Percentiles rank a stretch among this genome's conserved stretches.
phyloP scores from a whole-genome alignment of 441 rosid species.

The Euphorbia schlechtendalii region DNA sequence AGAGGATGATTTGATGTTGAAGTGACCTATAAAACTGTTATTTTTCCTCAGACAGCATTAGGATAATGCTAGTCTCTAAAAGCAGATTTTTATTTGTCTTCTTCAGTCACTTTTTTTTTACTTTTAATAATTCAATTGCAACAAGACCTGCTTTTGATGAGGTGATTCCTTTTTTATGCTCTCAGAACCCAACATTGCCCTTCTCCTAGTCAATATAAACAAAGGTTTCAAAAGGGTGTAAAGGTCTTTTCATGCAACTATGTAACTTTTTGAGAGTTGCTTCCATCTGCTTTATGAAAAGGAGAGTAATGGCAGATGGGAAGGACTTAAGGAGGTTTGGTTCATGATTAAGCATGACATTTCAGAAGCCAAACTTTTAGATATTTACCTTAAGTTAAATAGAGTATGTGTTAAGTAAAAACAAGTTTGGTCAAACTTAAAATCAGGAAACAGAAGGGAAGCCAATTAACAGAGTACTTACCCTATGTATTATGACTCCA shows the following conservation, averaged over 20 bases:
- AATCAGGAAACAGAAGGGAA: neutral
- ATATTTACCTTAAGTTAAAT: conserved; percentile 8
- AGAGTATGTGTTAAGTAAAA: conserved; percentile 4
- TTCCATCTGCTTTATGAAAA: conserved; percentile 1
- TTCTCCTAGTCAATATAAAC: neutral
- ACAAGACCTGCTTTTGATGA: conserved; percentile 3
- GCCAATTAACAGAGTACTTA: conserved; percentile 1
- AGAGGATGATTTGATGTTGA: conserved; percentile 20
- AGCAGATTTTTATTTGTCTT: conserved; percentile 29
- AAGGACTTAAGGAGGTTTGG: neutral
- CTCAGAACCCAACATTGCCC: conserved; percentile 19
- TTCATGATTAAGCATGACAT: conserved; percentile 10
- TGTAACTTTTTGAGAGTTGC: neutral
- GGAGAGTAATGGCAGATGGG: neutral
- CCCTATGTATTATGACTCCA: neutral
- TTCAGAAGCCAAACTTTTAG: neutral
- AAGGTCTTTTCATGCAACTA: neutral
- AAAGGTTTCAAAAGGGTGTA: conserved; percentile 1
- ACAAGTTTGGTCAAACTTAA: conserved; percentile 12
- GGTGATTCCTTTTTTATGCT: neutral
- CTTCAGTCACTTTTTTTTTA: neutral
- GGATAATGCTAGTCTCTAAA: conserved; percentile 10
- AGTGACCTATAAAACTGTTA: conserved; percentile 15
- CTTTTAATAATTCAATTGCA: neutral
- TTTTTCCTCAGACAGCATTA: conserved; percentile 17